Conservation (phyloP, 2,329 filamentous ascomycete genomes). For the Arthrinium phaeospermum region DNA sequence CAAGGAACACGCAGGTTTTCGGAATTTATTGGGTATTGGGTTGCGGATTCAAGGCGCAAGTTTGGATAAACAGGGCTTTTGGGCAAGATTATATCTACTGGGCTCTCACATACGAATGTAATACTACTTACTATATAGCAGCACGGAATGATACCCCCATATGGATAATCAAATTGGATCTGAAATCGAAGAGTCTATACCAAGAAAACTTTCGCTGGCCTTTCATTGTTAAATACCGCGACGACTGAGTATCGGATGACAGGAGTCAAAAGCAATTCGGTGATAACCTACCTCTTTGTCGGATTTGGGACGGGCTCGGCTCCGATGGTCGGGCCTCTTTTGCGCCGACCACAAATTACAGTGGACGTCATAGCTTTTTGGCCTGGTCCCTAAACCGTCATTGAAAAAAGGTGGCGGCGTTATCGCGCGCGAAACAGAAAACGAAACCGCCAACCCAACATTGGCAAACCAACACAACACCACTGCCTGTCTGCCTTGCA, state of each 20-base stretch:
- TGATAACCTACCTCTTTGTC: background rate
- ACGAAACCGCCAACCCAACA: background rate
- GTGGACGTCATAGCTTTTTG: conserved; percentile 3
- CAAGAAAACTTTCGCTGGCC: background rate
- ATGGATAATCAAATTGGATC: background rate
- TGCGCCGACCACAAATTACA: background rate
- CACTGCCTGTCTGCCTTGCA: background rate
- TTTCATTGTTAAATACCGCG: background rate
- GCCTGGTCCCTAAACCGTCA: background rate
- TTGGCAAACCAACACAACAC: background rate
- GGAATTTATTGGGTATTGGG: background rate
- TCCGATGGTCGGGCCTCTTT: conserved; percentile 6
- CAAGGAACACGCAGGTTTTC: background rate
- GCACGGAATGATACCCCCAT: background rate
- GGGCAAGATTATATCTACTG: background rate
- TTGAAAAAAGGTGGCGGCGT: background rate
- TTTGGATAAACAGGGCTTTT: background rate
- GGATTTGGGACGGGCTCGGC: background rate
- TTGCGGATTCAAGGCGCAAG: background rate
- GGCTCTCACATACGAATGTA: background rate
- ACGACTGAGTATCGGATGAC: background rate
- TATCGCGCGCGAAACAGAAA: background rate
- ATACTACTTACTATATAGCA: background rate
- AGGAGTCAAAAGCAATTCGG: background rate
- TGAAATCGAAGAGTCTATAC: background rate